phyloP scores from a whole-genome alignment of 352 stramenopile genomes.

The Elongisporangium undulatum region DNA sequence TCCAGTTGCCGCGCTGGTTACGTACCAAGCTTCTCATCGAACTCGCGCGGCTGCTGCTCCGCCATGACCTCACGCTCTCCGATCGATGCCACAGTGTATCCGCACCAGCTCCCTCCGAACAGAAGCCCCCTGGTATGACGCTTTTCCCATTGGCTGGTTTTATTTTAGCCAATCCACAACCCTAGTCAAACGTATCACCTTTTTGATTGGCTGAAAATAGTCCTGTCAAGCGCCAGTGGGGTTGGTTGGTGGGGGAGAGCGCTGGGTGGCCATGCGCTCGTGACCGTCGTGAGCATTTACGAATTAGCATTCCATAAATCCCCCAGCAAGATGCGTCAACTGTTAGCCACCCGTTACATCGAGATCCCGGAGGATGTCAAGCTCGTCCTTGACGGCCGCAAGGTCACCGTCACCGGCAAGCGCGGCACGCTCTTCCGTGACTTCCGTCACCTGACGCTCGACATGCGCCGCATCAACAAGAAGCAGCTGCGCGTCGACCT shows the following conservation, averaged over 20 bases:
- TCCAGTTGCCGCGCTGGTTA: background rate
- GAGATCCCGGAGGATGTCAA: conserved; percentile 94
- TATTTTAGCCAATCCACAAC: conserved; percentile 3
- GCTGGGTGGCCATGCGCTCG: background rate
- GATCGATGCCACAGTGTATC: no score
- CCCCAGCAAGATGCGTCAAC: conserved; percentile 73
- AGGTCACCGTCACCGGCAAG: conserved; percentile 95
- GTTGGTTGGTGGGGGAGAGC: conserved; percentile 12
- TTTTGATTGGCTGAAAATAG: conserved; percentile 8
- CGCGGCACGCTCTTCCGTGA: conserved; percentile 93
- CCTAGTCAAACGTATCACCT: background rate
- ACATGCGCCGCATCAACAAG: conserved; percentile 91
- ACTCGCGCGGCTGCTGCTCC: conserved; percentile 8
- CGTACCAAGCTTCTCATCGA: conserved; percentile 8
- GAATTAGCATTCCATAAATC: conserved; percentile 58
- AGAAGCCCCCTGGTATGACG: background rate
- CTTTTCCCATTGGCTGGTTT: background rate
- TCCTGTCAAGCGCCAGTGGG: background rate
- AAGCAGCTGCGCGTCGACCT: conserved; percentile 95
- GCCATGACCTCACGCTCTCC: background rate
- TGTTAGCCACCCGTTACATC: conserved; percentile 92
- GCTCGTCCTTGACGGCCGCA: conserved; percentile 92
- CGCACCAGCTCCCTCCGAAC: background rate
- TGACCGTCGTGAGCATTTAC: conserved; percentile 33
- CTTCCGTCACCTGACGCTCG: conserved; percentile 98